Conservation (phyloP, 1,139 yeast genomes). For the Debaryomycetaceae sp. region DNA sequence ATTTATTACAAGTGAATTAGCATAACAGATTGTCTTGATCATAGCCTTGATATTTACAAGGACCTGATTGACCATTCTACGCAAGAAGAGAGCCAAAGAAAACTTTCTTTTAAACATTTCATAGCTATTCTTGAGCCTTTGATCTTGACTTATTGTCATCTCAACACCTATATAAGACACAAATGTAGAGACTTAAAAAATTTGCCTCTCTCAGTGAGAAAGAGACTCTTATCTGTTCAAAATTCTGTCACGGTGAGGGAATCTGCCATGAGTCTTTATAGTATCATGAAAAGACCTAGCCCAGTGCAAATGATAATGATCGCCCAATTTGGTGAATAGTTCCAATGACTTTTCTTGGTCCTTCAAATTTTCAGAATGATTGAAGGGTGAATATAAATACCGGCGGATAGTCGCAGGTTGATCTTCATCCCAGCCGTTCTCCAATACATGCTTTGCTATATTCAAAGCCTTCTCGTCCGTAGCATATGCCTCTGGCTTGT, state of each 20-base stretch:
- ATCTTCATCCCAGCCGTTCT: slow-evolving; percentile 5
- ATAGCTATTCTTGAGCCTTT: too few species aligned
- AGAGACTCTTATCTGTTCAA: neutral
- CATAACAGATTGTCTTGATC: too few species aligned
- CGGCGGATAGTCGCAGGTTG: slow-evolving; percentile 3
- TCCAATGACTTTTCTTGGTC: slow-evolving; percentile 3
- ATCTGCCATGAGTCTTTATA: slow-evolving; percentile 3
- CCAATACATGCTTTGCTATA: slow-evolving; percentile 2
- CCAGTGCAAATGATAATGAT: slow-evolving; percentile 5
- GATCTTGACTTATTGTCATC: too few species aligned
- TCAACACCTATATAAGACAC: too few species aligned
- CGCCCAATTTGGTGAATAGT: slow-evolving; percentile 4
- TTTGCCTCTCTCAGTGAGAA: neutral
- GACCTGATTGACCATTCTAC: too few species aligned
- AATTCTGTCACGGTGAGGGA: slow-evolving; percentile 5
- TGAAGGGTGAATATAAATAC: slow-evolving; percentile 5
- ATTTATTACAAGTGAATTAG: too few species aligned
- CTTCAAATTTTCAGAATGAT: slow-evolving; percentile 4
- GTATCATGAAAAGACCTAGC: slow-evolving; percentile 4
- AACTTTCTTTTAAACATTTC: too few species aligned
- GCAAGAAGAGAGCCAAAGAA: too few species aligned
- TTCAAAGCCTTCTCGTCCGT: slow-evolving; percentile 5
- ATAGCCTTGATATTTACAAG: too few species aligned
- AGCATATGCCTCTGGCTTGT: slow-evolving; percentile 5
- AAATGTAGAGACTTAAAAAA: too few species aligned